Conservation (phyloP, 805 yeast genomes). For the Lipomyces anomalus region DNA sequence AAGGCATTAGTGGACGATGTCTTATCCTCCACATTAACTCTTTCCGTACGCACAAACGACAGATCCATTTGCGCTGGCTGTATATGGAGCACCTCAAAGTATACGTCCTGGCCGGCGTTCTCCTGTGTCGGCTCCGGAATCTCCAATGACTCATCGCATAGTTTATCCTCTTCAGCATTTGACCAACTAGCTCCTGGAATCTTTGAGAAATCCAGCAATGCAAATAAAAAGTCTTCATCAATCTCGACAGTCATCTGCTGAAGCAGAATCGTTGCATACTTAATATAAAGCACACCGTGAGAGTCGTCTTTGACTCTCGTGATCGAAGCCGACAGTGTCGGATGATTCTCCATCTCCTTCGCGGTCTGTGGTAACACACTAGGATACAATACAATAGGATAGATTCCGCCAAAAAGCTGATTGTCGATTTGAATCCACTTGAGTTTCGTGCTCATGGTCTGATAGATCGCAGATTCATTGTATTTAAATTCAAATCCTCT, state of each 20-base stretch:
- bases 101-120: conserved; percentile 62
- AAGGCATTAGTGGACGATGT: conserved; percentile 59
- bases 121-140: conserved; percentile 65
- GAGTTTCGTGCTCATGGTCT: conserved; percentile 68
- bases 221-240: conserved; percentile 87
- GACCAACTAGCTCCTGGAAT: conserved; percentile 82
- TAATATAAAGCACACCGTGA: conserved; percentile 84
- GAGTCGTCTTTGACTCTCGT: conserved; percentile 81
- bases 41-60: conserved; percentile 86
- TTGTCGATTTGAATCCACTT: conserved; percentile 96
- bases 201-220: conserved; percentile 71
- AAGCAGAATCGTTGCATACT: conserved; percentile 80
- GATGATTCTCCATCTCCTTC: conserved; percentile 80
- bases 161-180: conserved; percentile 37
- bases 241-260: conserved; percentile 91
- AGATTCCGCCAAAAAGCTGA: conserved; percentile 80
- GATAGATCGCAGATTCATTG: conserved; percentile 78
- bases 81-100: conserved; percentile 85
- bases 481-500: conserved; percentile 76
- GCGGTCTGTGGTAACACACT: conserved; percentile 80
- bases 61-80: conserved; percentile 87
- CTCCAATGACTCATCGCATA: conserved; percentile 58
- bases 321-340: conserved; percentile 79
- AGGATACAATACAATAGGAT: conserved; percentile 85
- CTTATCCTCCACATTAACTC: conserved; percentile 60